Evolutionary conservation across 2,329 filamentous ascomycete species (phyloP), one percentile per base, ranked within the genome.

Genomic region (Xylaria sp.): DNA sequence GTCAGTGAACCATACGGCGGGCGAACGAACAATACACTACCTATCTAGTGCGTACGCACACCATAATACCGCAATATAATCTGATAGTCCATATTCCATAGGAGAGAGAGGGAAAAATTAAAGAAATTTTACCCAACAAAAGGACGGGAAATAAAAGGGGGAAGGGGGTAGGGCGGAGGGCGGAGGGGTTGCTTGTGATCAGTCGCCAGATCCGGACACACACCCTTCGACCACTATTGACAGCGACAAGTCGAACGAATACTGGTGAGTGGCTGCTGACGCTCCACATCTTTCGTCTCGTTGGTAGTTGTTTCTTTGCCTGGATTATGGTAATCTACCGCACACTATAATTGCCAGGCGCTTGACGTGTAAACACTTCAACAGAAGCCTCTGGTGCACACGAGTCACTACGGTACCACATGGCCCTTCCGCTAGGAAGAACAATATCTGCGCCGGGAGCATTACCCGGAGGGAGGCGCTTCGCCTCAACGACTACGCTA

Each of bases 231-330:
- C 33, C 13, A 39, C 10, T 57, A 57, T 55, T 48, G 46, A 57
- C 46, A 43, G 43, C 46, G 33, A 52, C 61, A 39, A 56, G 31
- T 51, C 43, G 46, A 55, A 61, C 33, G 51, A 39, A 64, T 12
- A 65, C 58, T 70, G 65, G 62, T 59, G 51, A 65, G 71, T 75
- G 72, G 71, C 74, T 76, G 74, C 75, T 75, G 74, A 76, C 74
- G 60, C 71, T 72, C 75, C 74, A 74, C 72, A 72, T 74, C 65
- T 65, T 74, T 76, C 73, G 71, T 75, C 72, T 75, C 69, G 66
- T 75, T 76, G 71, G 77, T 77, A 67, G 70, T 76, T 76, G 72
- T 74, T 59, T 68, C 67, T 69, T 73, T 72, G 61, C 57, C 59
- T 46, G 31, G 41, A 55, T 51, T 58, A 36, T 20, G 31, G 36